Base-by-base conservation (phyloP, 225 moss, liverwort and hornwort genomes). In the Sphagnum contortum region DNA sequence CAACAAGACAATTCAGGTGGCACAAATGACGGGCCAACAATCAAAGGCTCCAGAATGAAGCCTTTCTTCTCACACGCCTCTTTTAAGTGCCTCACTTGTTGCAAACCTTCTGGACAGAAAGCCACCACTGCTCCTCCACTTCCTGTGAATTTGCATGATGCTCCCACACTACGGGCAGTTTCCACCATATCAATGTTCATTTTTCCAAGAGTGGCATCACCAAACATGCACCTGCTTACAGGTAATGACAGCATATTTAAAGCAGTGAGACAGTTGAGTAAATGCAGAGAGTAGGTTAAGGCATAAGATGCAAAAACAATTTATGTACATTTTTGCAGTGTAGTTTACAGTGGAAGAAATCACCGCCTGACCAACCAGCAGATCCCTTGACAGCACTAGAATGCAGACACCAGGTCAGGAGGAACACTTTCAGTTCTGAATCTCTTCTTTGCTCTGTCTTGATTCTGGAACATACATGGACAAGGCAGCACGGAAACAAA, bases 141-240 rank as follows among this genome's bases (percentile, higher is more conserved):
- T 61, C 98, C 98, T 50, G 98, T 91, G 69, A 93, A 91, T 64
- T 93, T 98, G 84, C 98, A 93, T 50, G 93, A 87, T 64, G 98
- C 98, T 72, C 93, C 91, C 59, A 89, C 89, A 69, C 79, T 82
- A 61, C 93, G 76, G 72, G 84, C 91, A 49, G 83, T 87, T 68
- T 91, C 81, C 50, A 98, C 82, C 91, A 98, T 98, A 5, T 79
- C 85, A 70, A 93, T 78, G 72, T 98, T 98, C 67, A 84, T 13
- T 54, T 83, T 82, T 60, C 98, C 98, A n/a, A 98, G 80, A 48
- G 84, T 86, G 60, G 79, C 87, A 77, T 89, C 93, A 60, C 93
- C 93, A 69, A 91, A 98, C 62, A 98, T 87, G 61, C 61, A 68
- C 84, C 98, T 94, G 86, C 64, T 50, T 69, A 49, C 14, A 8